phyloP scores from a whole-genome alignment of 257 asterid genomes.

The Sherardia arvensis region DNA sequence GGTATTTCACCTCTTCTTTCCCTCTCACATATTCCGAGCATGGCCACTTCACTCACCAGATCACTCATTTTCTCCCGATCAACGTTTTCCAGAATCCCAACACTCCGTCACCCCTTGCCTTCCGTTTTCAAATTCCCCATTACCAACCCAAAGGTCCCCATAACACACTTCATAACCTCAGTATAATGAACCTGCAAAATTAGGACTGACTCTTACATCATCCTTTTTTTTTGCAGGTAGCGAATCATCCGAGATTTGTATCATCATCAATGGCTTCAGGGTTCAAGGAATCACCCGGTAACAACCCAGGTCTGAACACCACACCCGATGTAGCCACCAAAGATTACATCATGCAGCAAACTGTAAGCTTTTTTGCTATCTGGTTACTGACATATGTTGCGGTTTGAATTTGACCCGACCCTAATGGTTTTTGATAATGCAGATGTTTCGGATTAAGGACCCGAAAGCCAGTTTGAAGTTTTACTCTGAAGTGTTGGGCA shows the following conservation, averaged over 20 bases:
- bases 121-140: slow-evolving; percentile 17
- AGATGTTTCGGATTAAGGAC: slow-evolving; percentile 95
- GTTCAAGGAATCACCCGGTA: slow-evolving; percentile 60
- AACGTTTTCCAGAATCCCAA: slow-evolving; percentile 12
- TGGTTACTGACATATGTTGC: background rate
- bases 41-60: slow-evolving; percentile 30
- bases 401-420: background rate
- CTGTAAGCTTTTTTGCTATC: slow-evolving; percentile 36
- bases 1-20: background rate
- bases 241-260: slow-evolving; percentile 22
- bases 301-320: slow-evolving; percentile 71
- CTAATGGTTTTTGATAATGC: slow-evolving; percentile 8
- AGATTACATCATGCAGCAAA: slow-evolving; percentile 77
- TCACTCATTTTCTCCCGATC: slow-evolving; percentile 28
- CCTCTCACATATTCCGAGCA: background rate
- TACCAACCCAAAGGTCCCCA: slow-evolving; percentile 35
- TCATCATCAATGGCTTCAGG: slow-evolving; percentile 44
- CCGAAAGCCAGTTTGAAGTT: slow-evolving; percentile 90
- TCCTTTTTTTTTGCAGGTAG: slow-evolving; percentile 25
- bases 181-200: background rate
- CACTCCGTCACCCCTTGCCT: background rate
- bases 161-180: background rate
- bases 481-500: slow-evolving; percentile 85
- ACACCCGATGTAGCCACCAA: slow-evolving; percentile 67
- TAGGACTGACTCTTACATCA: background rate